Evolutionary conservation across 495 filamentous ascomycete genomes (phyloP).

Genomic region (Chaetomium tenue): DNA sequence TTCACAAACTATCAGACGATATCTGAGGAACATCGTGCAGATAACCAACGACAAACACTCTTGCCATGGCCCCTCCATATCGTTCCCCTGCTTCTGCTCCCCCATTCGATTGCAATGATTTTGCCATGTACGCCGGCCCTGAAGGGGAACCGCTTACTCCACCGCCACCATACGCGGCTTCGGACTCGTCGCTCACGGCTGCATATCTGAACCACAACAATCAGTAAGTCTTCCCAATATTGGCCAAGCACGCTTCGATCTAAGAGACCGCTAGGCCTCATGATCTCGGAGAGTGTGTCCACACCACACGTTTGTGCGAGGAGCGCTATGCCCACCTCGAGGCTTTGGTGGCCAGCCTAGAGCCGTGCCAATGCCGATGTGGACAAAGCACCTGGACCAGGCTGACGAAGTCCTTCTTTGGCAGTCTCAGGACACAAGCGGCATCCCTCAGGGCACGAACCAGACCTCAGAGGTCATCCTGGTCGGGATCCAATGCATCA

Average conservation of each 20-base stretch:
- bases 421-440: conserved; percentile 6
- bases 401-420: conserved; percentile 13
- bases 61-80: not conserved
- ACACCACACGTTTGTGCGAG: conserved; percentile 5
- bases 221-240: not conserved
- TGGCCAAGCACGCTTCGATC: not conserved
- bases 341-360: not conserved
- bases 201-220: not conserved
- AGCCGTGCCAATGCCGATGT: conserved; percentile 13
- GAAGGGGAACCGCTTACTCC: not conserved
- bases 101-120: too few relatives aligned
- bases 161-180: not conserved
- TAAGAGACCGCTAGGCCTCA: not conserved
- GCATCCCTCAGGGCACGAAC: not conserved
- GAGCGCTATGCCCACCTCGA: conserved; percentile 11
- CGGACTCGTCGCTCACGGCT: not conserved
- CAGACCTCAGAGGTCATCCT: not conserved
- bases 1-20: not conserved
- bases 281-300: conserved; percentile 1
- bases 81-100: not conserved
- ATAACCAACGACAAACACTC: not conserved
- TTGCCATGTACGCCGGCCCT: too few relatives aligned
- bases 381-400: conserved; percentile 5
- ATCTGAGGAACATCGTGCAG: not conserved
- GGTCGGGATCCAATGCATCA: not conserved